phyloP scores from a whole-genome alignment of 208 protist genomes.

The Trypanosoma platydactyli region DNA sequence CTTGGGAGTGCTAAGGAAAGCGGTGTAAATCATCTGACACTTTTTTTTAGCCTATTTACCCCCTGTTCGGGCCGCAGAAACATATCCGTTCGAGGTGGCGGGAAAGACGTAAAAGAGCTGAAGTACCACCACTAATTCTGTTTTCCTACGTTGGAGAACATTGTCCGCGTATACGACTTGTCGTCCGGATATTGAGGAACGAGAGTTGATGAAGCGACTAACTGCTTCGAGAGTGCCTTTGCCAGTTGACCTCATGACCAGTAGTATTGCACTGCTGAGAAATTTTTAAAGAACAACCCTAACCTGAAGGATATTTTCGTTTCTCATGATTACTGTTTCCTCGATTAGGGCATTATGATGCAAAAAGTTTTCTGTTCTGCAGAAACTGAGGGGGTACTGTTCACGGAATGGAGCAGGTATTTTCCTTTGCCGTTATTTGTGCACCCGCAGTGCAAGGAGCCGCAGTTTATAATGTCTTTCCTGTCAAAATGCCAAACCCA shows the following conservation, averaged over 20 bases:
- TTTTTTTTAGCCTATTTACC: constrained; percentile 1
- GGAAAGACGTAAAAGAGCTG: constrained; percentile 1
- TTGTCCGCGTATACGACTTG: not conserved
- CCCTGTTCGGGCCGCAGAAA: not conserved
- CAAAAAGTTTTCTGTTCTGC: not conserved
- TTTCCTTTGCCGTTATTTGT: constrained; percentile 3
- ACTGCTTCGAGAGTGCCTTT: not conserved
- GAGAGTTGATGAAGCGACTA: not conserved
- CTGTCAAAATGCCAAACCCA: not conserved
- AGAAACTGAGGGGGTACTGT: not conserved
- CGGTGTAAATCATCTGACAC: not conserved
- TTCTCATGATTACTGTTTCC: not conserved
- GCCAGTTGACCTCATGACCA: constrained; percentile 6
- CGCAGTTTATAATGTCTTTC: constrained; percentile 26
- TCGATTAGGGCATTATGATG: not conserved
- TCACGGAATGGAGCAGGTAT: not conserved
- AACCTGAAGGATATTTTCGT: not conserved
- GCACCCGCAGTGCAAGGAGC: constrained; percentile 2
- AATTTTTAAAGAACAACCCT: constrained; percentile 3
- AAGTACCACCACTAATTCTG: not conserved
- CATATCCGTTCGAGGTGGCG: constrained; percentile 11
- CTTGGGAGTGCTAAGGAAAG: not conserved
- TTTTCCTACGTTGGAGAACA: not conserved
- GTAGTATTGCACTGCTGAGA: not conserved
- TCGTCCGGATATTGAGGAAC: not conserved